Evolutionary conservation across 73 alveolate species (phyloP).

Genomic region (Paraurostyla sp.): DNA sequence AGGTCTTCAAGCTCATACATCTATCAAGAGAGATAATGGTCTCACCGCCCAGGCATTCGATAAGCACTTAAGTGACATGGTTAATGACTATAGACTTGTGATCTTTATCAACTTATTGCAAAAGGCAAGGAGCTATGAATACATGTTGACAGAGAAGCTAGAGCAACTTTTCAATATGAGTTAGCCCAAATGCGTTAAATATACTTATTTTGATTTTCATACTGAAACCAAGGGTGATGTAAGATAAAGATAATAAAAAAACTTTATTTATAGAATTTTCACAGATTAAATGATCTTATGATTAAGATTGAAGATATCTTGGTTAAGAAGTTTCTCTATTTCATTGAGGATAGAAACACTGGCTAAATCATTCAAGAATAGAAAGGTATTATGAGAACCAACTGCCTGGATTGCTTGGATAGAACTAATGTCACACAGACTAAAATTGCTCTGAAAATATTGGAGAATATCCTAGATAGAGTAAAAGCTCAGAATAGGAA

Average conservation of each 20-base stretch:
- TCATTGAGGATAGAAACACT: conserved; percentile 66
- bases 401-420: conserved; percentile 97
- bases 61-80: conserved; percentile 87
- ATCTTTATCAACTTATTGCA: conserved; percentile 87
- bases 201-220: conserved; percentile 88
- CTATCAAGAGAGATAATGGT: conserved; percentile 83
- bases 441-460: conserved; percentile 79
- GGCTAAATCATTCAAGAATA: conserved; percentile 81
- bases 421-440: conserved; percentile 95
- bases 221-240: conserved; percentile 86
- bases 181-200: conserved; percentile 75
- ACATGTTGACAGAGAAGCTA: conserved; percentile 83
- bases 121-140: conserved; percentile 85
- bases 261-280: conserved; percentile 63
- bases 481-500: conserved; percentile 43
- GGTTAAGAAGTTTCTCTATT: conserved; percentile 51
- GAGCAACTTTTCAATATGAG: conserved; percentile 78
- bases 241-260: not conserved
- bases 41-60: conserved; percentile 88
- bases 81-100: conserved; percentile 81
- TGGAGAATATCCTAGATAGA: conserved; percentile 78
- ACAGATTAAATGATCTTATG: conserved; percentile 73
- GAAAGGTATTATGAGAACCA: conserved; percentile 91
- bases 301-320: conserved; percentile 69
- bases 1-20: conserved; percentile 83